Conservation (phyloP, 345 rosid species). For the Heritiera littoralis region DNA sequence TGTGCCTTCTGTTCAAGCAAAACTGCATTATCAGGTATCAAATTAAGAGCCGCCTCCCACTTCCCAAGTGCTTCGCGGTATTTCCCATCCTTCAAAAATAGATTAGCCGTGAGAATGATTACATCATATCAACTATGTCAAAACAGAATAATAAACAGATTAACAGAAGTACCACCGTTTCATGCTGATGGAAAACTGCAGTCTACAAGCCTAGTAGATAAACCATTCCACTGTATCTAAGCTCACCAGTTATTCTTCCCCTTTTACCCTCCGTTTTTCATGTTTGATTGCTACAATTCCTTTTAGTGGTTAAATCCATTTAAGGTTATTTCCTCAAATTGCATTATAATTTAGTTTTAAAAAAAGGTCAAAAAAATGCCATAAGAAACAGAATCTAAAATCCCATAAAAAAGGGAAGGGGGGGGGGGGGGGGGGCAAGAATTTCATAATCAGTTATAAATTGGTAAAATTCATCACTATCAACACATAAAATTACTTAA, state of each 20-base stretch:
- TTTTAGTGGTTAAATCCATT: not conserved
- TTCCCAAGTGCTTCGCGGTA: conserved; percentile 80
- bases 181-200: not conserved
- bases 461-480: not conserved
- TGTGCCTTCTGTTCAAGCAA: conserved; percentile 94
- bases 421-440: not conserved
- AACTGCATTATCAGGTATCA: conserved; percentile 64
- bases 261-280: no score
- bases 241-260: not conserved
- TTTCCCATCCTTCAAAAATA: conserved; percentile 66
- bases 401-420: no score
- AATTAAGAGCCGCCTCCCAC: conserved; percentile 82
- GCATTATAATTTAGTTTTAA: not conserved
- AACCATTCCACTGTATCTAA: not conserved
- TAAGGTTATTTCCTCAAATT: not conserved
- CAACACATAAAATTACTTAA: not conserved
- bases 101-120: conserved; percentile 11
- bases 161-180: not conserved
- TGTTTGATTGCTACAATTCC: no score
- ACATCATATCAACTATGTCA: not conserved
- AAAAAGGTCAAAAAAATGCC: not conserved
- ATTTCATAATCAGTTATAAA: not conserved
- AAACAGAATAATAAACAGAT: not conserved
- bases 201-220: not conserved
- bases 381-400: not conserved